These are phyloP conservation scores for Aspergillus vadensis DNA, from an alignment of 2,329 filamentous ascomycete genomes.

Conservation along the genomic window DNA sequence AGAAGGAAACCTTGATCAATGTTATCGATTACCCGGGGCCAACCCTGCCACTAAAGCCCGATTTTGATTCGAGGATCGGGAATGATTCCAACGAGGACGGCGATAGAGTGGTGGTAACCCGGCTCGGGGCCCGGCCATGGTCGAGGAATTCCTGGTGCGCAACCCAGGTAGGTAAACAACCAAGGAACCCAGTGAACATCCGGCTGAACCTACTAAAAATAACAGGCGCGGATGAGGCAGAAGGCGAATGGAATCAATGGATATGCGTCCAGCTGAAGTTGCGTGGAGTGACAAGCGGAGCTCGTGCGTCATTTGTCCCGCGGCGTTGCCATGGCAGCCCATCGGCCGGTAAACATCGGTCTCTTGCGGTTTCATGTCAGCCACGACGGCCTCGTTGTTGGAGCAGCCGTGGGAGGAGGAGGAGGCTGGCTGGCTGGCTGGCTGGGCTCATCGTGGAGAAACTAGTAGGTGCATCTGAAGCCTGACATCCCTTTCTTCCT, in stretches of 20 bases:
- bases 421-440: background rate
- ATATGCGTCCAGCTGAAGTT: background rate
- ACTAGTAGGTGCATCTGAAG: slow-evolving; percentile 12
- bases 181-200: background rate
- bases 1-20: background rate
- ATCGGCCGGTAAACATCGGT: slow-evolving; percentile 39
- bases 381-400: slow-evolving; percentile 18
- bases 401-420: slow-evolving; percentile 11
- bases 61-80: slow-evolving; percentile 10
- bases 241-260: background rate
- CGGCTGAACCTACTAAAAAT: slow-evolving; percentile 20
- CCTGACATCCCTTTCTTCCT: slow-evolving; percentile 22
- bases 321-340: slow-evolving; percentile 42
- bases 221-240: background rate
- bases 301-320: slow-evolving; percentile 20
- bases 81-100: background rate
- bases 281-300: slow-evolving; percentile 8
- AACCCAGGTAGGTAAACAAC: background rate
- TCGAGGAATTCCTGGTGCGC: background rate
- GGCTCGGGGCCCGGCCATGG: background rate
- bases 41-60: slow-evolving; percentile 8
- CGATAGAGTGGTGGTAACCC: background rate
- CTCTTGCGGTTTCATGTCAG: slow-evolving; percentile 22
- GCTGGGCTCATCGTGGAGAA: slow-evolving; percentile 11
- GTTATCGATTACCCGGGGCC: slow-evolving; percentile 10